Base-by-base conservation (phyloP, 2,329 filamentous ascomycete genomes). In the Neofusicoccum parvum region DNA sequence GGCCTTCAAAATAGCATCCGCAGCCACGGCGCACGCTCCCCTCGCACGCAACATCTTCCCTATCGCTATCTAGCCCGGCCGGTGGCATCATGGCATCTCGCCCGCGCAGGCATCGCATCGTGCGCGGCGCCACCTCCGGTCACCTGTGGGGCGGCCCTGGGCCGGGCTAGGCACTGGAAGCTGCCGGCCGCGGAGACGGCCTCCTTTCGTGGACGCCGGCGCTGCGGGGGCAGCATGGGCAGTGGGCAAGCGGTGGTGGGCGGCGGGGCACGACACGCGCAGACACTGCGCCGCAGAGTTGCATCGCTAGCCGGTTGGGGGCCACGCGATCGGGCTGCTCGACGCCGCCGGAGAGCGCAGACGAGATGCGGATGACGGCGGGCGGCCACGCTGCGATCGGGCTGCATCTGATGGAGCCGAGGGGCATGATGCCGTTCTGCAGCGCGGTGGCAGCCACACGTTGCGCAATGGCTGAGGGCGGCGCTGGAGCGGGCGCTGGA, bases 361-460 rank as follows among this genome's bases (percentile, higher is more conserved):
- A 27, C 34, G 53, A 34, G 12, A 23, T 23, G 23, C 23, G 23
- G 23, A 34, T 39, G 41, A n/a, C 17, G 39, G 54, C n/a, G 39
- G 36, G 5, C 7, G 23, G 20, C 37, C 27, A 27, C 27, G 43
- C 27, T 10, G 17, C 51, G 23, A 36, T 48, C 27, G 43, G 41
- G 43, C 27, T 10, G 17, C 51, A 41, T 56, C 51, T 58, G 53
- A 58, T 58, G 53, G 53, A 58, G 53, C 53, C 53, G 53, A 39
- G 17, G 4, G 36, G 36, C 50, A 53, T 23, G 15, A 14, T 20
- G 23, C 23, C 23, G 23, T 23, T 23, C 23, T 23, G 23, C 23
- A 23, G 23, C 23, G 23, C 23, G 23, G 23, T 23, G 23, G 23
- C 37, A 56, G 36, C 51, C 49, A 51, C 27, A 51, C 14, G 51